Base-by-base conservation (phyloP, 2,329 filamentous ascomycete genomes). In the Sporothrix brasiliensis region DNA sequence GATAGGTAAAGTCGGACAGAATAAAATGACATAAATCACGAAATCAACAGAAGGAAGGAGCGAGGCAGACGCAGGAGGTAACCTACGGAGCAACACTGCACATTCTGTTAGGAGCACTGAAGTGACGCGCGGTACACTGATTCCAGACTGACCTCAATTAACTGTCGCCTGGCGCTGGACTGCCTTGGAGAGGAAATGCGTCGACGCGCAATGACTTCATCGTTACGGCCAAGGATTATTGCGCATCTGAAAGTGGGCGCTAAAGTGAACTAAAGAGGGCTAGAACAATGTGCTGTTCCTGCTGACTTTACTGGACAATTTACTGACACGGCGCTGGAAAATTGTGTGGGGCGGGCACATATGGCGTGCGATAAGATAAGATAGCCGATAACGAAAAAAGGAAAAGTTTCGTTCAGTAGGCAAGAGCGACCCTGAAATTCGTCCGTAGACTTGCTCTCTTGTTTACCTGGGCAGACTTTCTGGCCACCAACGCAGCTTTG, bases 361-460 rank as follows among this genome's bases (percentile, higher is more conserved):
- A 2, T 11, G 24, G 56, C 58, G 39, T 14, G 21, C 50, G 69
- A 72, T 72, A 72, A 72, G 63, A 68, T 63, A 34, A 69, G 69
- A 67, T 70, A 60, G n/a, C 16, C 54, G 71, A 72, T 72, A 72
- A 71, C 30, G 63, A 52, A 72, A 72, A 72, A 69, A 52, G 50
- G 50, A 53, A 49, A 65, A n/a, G 39, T 24, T 58, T 68, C 52
- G n/a, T 34, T 52, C 19, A 6, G 27, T n/a, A 34, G 34, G 49
- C 49, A 34, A 44, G 52, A 63, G 56, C 61, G 24, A 65, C 44
- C 60, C 60, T 65, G 60, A 61, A 61, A 61, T 61, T n/a, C 58
- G 39, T 61, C 39, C 58, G 39, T 44, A 61, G 58, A 34, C 39
- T 16, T 14, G n/a, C n/a, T 11, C 19, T 30, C 21, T 10, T 61